Conservation (phyloP, 163 green algal genomes). For the Chloromonas sp. region DNA sequence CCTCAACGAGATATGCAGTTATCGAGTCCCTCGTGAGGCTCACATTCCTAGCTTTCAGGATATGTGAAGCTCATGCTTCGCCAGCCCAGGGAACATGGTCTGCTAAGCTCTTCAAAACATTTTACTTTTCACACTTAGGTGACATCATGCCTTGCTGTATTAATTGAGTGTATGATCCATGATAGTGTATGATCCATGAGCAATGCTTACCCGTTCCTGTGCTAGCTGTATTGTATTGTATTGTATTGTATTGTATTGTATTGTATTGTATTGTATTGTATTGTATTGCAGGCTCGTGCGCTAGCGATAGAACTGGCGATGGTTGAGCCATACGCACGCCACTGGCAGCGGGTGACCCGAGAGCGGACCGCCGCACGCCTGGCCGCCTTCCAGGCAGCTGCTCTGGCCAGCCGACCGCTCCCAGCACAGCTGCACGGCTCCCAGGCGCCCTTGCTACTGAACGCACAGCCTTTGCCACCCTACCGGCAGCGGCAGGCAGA, state of each 20-base stretch:
- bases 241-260: too few species aligned
- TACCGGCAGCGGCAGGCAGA: too few species aligned
- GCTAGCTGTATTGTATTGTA: neutral
- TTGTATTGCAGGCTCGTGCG: neutral
- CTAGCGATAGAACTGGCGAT: conserved; percentile 8
- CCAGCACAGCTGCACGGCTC: neutral
- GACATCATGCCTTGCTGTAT: neutral
- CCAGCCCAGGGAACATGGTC: too few species aligned
- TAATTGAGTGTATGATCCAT: neutral
- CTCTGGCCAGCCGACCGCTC: neutral
- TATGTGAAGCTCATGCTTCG: too few species aligned
- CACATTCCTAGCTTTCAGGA: too few species aligned
- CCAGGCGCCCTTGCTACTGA: too few species aligned
- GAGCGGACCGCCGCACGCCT: neutral
- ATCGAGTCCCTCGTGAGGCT: too few species aligned
- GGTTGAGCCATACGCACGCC: conserved; percentile 12
- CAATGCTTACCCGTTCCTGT: neutral
- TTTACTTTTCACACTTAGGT: neutral
- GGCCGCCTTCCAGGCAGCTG: neutral
- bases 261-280: too few species aligned
- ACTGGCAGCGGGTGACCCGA: conserved; percentile 1
- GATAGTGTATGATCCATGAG: neutral
- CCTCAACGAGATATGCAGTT: too few species aligned
- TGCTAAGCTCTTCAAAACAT: too few species aligned
- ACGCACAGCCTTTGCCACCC: too few species aligned